phyloP scores from a whole-genome alignment of 805 yeast species.

The Metschnikowia orientalis region DNA sequence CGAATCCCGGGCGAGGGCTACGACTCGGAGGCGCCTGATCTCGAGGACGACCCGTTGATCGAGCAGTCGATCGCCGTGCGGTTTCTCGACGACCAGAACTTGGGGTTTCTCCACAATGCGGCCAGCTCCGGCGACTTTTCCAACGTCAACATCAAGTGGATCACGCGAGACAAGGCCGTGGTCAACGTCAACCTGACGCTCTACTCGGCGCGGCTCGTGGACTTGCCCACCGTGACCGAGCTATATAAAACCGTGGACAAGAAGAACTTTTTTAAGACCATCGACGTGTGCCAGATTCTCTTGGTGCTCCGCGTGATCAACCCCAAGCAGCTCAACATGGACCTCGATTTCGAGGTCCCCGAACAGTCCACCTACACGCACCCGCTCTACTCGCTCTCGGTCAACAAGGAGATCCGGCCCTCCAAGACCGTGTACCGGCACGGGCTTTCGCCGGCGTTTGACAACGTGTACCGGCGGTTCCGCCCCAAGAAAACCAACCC shows the following conservation, averaged over 20 bases:
- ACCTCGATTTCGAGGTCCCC: constrained; percentile 44
- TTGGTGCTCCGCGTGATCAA: constrained; percentile 57
- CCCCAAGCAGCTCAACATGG: constrained; percentile 38
- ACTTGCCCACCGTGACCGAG: constrained; percentile 84
- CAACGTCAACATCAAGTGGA: constrained; percentile 74
- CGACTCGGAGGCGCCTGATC: constrained; percentile 93
- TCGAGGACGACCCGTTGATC: constrained; percentile 88
- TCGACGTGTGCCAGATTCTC: constrained; percentile 83
- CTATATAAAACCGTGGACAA: constrained; percentile 83
- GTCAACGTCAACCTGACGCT: constrained; percentile 61
- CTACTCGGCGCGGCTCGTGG: constrained; percentile 83
- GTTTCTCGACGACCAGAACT: constrained; percentile 61
- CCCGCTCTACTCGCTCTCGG: constrained; percentile 35
- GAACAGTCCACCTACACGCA: constrained; percentile 30
- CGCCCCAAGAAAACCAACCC: constrained; percentile 68
- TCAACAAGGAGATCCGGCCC: constrained; percentile 38
- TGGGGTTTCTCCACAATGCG: constrained; percentile 71
- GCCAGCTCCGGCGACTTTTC: constrained; percentile 74
- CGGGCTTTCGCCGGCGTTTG: constrained; percentile 81
- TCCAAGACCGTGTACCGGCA: constrained; percentile 54
- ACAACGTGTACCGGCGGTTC: constrained; percentile 62
- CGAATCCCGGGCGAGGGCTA: constrained; percentile 92
- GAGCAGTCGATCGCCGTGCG: constrained; percentile 84
- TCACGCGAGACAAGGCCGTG: constrained; percentile 74
- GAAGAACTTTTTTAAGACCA: constrained; percentile 81